Conservation (phyloP, 139 green algal species). For the Chlorella vulgaris region DNA sequence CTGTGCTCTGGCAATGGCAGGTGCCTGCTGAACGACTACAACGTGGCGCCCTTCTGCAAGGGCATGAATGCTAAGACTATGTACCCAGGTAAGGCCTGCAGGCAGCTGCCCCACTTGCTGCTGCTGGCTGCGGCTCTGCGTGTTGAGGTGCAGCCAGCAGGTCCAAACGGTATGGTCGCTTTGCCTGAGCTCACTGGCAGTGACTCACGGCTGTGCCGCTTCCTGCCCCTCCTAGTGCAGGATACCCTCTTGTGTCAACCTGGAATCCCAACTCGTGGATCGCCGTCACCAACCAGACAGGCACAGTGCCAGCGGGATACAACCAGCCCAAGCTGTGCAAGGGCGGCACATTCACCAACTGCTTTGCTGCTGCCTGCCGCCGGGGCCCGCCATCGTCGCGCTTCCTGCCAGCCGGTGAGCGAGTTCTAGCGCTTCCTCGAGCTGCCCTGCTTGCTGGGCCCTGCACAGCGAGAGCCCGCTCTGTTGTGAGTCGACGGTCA, state of each 20-base stretch:
- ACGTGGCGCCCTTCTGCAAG: not conserved
- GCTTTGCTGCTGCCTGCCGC: constrained; percentile 8
- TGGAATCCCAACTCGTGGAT: not conserved
- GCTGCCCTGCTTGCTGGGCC: no score
- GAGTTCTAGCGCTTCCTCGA: no score
- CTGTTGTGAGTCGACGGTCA: no score
- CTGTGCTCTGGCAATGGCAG: not conserved
- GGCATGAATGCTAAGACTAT: not conserved
- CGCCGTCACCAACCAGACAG: constrained; percentile 6
- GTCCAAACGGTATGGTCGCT: no score
- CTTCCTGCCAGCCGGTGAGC: not conserved
- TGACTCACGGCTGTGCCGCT: no score
- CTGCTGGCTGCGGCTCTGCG: not conserved
- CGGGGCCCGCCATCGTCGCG: not conserved
- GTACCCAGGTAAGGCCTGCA: not conserved
- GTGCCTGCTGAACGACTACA: not conserved
- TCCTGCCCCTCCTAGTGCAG: not conserved
- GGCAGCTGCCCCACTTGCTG: not conserved
- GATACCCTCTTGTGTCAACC: not conserved
- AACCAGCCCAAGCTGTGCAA: not conserved
- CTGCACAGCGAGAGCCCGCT: no score
- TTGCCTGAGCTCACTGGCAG: no score
- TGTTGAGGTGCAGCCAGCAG: not conserved
- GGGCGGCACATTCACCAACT: constrained; percentile 9
- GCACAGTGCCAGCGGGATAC: not conserved